Base-by-base conservation (phyloP, 176 grass and related monocot genomes). In the Melocanna baccifera region DNA sequence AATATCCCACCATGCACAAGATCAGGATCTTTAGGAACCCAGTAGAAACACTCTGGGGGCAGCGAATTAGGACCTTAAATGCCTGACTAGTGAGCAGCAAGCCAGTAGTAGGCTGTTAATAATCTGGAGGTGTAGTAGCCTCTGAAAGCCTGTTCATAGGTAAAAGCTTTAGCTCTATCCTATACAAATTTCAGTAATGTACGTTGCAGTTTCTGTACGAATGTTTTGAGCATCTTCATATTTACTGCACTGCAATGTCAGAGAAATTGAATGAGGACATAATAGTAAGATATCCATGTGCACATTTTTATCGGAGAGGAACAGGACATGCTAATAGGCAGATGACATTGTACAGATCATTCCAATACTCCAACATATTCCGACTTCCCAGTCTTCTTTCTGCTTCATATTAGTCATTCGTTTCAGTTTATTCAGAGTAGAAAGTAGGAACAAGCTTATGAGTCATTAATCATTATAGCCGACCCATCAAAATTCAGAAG, bases 161-260 rank as follows among this genome's bases (percentile, higher is more conserved):
- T 62, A 41, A 46, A 87, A 40, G 12, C 8, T 50, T 78, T 70
- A 70, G 28, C 6, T 48, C 10, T 75, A 59, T 68, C 15, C 2
- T 87, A 80, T 79, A 83, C 59, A 83, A 45, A 90, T 26, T 62
- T 51, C 45, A 69, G 40, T 62, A 7, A 13, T 90, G 47, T 59
- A 67, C 6, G 46, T 6, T 39, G 56, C 65, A 47, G 12, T 46
- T 78, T 55, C 7, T 71, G 64, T 67, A 79, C 18, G 78, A 58
- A 78, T 65, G n/a, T 36, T 58, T 11, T 42, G 26, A 51, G 9
- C 4, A 61, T 28, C 23, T 45, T 12, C 36, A 79, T 78, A 68
- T 74, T 32, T 80, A 62, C 7, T 32, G 22, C 43, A 86, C 12
- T 41, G 39, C 8, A 69, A 74, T 66, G 20, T 59, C 10, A 48